These are phyloP conservation scores for Neurospora sp. DNA, from an alignment of 2,329 filamentous ascomycete species.

Conservation along the genomic window DNA sequence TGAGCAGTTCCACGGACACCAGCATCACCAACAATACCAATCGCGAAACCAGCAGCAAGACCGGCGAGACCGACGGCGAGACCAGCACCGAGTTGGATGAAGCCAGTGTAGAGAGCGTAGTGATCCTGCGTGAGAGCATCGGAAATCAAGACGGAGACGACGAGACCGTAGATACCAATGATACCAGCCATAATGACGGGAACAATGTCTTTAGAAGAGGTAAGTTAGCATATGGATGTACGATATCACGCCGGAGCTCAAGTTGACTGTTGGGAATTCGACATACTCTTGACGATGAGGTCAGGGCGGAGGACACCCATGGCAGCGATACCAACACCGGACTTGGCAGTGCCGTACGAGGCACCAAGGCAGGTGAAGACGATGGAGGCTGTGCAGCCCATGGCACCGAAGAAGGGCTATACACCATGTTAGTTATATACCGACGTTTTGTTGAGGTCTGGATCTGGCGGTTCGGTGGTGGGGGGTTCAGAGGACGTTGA, in stretches of 20 bases:
- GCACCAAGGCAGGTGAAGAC: conserved; percentile 55
- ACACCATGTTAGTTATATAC: conserved; percentile 16
- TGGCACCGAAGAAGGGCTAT: conserved; percentile 86
- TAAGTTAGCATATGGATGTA: conserved; percentile 4
- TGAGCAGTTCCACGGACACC: conserved; percentile 81
- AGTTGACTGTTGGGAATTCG: background rate
- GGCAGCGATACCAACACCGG: conserved; percentile 93
- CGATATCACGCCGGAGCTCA: background rate
- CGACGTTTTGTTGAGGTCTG: conserved; percentile 9
- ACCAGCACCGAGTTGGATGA: conserved; percentile 79
- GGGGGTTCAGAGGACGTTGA: background rate
- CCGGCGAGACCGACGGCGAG: conserved; percentile 72
- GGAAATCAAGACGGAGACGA: conserved; percentile 80
- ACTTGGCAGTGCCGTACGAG: conserved; percentile 98
- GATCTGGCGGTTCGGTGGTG: background rate
- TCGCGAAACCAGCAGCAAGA: conserved; percentile 76
- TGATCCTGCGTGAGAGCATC: conserved; percentile 64
- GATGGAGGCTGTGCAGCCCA: conserved; percentile 71
- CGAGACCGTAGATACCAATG: conserved; percentile 95
- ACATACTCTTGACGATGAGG: conserved; percentile 97
- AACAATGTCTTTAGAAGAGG: conserved; percentile 66
- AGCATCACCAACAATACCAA: conserved; percentile 79
- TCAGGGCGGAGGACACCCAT: conserved; percentile 98
- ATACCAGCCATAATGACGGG: conserved; percentile 99
- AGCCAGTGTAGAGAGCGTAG: conserved; percentile 64